Conservation (phyloP, 2,329 filamentous ascomycete species). For the Diaporthe caulivora region DNA sequence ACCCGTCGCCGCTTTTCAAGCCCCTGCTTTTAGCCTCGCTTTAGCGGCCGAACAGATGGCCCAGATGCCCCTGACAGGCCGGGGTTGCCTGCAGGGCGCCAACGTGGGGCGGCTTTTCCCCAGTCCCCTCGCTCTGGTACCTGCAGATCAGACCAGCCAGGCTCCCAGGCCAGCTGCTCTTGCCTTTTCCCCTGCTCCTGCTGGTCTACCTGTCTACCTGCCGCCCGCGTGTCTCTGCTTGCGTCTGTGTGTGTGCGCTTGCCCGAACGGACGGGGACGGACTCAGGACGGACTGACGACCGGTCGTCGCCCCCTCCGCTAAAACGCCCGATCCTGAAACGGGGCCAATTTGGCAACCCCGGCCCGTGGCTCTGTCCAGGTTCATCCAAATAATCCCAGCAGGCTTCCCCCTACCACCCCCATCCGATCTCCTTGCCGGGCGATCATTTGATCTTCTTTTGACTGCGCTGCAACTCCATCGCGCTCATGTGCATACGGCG, state of each 20-base stretch:
- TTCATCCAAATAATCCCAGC: conserved; percentile 6
- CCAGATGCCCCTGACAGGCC: conserved; percentile 18
- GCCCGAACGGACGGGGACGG: neutral
- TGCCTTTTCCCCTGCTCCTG: neutral
- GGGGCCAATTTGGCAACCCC: conserved; percentile 31
- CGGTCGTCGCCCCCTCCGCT: conserved; percentile 30
- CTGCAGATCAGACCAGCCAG: conserved; percentile 16
- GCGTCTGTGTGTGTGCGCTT: conserved; percentile 22
- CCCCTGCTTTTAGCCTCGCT: conserved; percentile 30
- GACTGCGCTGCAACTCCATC: conserved; percentile 10
- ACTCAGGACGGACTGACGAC: conserved; percentile 7
- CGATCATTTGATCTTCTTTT: conserved; percentile 17
- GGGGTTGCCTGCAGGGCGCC: conserved; percentile 26
- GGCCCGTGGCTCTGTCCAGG: conserved; percentile 17
- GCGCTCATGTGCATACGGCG: neutral
- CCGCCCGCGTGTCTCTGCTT: neutral
- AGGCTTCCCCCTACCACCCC: conserved; percentile 12
- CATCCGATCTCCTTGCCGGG: conserved; percentile 20
- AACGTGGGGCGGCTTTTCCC: conserved; percentile 25
- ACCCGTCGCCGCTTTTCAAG: conserved; percentile 2
- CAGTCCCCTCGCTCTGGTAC: conserved; percentile 22
- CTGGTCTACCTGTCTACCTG: neutral
- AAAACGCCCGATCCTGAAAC: conserved; percentile 38
- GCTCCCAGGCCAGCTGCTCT: no score
- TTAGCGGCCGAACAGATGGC: conserved; percentile 15